phyloP scores from a whole-genome alignment of 2,329 filamentous ascomycete genomes.

The Daldinia sp. region DNA sequence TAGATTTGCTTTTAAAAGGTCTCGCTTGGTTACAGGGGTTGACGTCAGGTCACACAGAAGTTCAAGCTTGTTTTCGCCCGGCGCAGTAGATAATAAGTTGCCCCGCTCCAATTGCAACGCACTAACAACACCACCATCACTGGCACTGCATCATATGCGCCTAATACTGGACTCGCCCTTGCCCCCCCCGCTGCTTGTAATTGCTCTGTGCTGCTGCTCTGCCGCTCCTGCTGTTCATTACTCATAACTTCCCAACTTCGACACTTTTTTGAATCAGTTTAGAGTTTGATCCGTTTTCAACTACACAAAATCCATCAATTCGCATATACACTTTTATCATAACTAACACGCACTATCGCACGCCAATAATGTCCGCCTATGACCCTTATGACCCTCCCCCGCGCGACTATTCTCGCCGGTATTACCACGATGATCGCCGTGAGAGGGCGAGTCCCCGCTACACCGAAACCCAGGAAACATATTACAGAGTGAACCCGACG shows the following conservation, averaged over 20 bases:
- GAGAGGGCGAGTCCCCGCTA: slow-evolving; percentile 66
- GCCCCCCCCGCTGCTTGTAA: slow-evolving; percentile 11
- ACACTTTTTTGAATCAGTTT: slow-evolving; percentile 28
- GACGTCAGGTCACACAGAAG: slow-evolving; percentile 36
- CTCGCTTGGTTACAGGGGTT: slow-evolving; percentile 19
- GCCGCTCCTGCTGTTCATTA: slow-evolving; percentile 8
- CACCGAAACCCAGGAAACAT: slow-evolving; percentile 64
- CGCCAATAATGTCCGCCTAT: slow-evolving; percentile 61
- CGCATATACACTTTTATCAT: background rate
- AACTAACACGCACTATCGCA: background rate
- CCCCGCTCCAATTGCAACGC: slow-evolving; percentile 29
- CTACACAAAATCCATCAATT: slow-evolving; percentile 13
- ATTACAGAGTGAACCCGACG: slow-evolving; percentile 59
- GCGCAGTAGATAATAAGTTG: slow-evolving; percentile 20
- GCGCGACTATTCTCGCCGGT: slow-evolving; percentile 62
- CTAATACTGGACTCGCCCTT: slow-evolving; percentile 19
- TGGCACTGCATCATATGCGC: slow-evolving; percentile 34
- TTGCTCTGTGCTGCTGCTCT: background rate
- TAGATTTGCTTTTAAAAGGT: slow-evolving; percentile 18
- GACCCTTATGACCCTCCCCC: slow-evolving; percentile 64
- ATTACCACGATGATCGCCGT: slow-evolving; percentile 67
- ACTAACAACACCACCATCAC: slow-evolving; percentile 24
- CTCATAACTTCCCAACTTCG: slow-evolving; percentile 19
- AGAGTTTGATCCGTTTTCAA: slow-evolving; percentile 32
- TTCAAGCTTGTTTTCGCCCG: slow-evolving; percentile 37